Base-by-base conservation (phyloP, 305 asterid genomes). In the Fraxinus dipetala region DNA sequence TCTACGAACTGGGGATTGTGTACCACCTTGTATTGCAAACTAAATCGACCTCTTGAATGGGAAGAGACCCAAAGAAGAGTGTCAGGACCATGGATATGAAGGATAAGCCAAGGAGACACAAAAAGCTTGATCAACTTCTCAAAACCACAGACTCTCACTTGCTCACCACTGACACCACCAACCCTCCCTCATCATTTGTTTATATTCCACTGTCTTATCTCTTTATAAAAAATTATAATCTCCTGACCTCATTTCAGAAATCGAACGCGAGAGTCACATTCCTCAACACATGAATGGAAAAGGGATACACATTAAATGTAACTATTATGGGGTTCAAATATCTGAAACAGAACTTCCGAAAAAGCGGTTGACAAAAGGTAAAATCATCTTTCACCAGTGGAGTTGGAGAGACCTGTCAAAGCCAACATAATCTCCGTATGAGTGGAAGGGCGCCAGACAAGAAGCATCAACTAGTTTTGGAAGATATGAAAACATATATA, bases 391-490 rank as follows among this genome's bases (percentile, higher is more conserved):
- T 70, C 84, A 86, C 89, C 92, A 83, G 84, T 85, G 89, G 81
- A 84, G 82, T 73, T 79, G 78, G 83, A 80, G 73, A 80, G 81
- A 89, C 90, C 97, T 88, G 90, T 81, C 82, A 88, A 90, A 88
- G 87, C 82, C 89, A 88, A 85, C 92, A 89, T 70, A 76, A 83
- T 84, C 84, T 90, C 63, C 89, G 83, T 83, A 85, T 83, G 76
- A 86, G 96, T 76, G 85, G 82, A 88, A 72, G 87, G 81, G 82
- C 76, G 83, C 81, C 88, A 87, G 93, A 91, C 97, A 89, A 83
- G 38, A 83, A 84, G 89, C 43, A 90, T 89, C 91, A 86, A 81
- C 81, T 81, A 56, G 83, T 73, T 89, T 77, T 84, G 89, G 84
- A 84, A 84, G 86, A 79, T 83, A 86, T 45, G 80, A 85, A 75